phyloP scores from a whole-genome alignment of 768 basidiomycete genomes.

The Russula compacta region DNA sequence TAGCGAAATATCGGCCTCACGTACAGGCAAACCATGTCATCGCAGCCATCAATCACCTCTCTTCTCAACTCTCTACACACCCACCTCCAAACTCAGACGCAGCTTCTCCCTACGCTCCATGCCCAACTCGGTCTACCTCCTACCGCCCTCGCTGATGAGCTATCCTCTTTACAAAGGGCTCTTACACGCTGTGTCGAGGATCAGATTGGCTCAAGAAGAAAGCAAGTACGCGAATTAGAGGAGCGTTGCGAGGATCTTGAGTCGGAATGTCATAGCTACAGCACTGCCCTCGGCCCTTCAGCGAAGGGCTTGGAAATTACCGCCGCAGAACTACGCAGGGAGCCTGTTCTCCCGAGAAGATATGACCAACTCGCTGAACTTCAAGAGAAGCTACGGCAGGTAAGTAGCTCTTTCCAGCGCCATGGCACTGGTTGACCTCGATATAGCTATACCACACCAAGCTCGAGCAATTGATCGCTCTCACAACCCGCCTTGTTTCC shows the following conservation, averaged over 20 bases:
- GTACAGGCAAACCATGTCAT: constrained; percentile 3
- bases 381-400: constrained; percentile 76
- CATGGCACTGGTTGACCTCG: background rate
- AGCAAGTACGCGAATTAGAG: constrained; percentile 73
- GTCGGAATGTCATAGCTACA: constrained; percentile 55
- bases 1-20: background rate
- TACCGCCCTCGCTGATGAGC: constrained; percentile 73
- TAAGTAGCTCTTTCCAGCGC: constrained; percentile 30
- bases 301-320: constrained; percentile 55
- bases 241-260: constrained; percentile 54
- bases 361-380: constrained; percentile 58
- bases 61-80: constrained; percentile 70
- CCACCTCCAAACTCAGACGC: constrained; percentile 73
- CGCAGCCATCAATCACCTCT: constrained; percentile 38
- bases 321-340: constrained; percentile 62
- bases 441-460: constrained; percentile 66
- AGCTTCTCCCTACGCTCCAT: constrained; percentile 74
- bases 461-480: constrained; percentile 61
- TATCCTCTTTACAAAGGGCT: constrained; percentile 60
- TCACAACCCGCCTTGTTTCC: constrained; percentile 54
- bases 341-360: constrained; percentile 61
- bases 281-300: constrained; percentile 61
- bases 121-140: constrained; percentile 75
- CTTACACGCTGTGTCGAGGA: constrained; percentile 68
- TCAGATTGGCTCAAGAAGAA: constrained; percentile 57